Conservation (phyloP, 768 basidiomycete genomes). For the Mycena olivaceomarginata region DNA sequence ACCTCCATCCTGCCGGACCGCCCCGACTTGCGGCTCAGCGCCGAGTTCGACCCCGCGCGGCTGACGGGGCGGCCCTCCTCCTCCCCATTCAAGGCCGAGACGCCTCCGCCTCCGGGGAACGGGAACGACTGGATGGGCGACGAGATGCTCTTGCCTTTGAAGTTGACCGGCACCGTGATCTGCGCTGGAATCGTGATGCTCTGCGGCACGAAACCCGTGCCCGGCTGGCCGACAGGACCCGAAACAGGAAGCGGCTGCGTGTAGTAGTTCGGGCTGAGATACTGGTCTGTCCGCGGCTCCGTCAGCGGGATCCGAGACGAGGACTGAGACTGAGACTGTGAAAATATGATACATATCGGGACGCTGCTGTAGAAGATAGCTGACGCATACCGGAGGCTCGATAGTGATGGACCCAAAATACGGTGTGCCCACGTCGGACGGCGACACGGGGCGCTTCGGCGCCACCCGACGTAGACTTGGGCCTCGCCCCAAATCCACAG, state of each 20-base stretch:
- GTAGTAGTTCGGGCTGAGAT: slow-evolving; percentile 38
- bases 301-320: slow-evolving; percentile 31
- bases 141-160: slow-evolving; percentile 38
- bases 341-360: not conserved
- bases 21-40: slow-evolving; percentile 29
- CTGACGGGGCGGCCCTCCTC: slow-evolving; percentile 16
- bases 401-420: slow-evolving; percentile 28
- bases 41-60: slow-evolving; percentile 13
- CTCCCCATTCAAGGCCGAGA: not conserved
- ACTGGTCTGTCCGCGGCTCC: slow-evolving; percentile 26
- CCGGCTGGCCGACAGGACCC: not conserved
- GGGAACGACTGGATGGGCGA: not conserved
- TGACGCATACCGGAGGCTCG: slow-evolving; percentile 37
- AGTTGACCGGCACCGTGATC: slow-evolving; percentile 36
- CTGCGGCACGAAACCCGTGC: slow-evolving; percentile 38
- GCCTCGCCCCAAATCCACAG: slow-evolving; percentile 21
- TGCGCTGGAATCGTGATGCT: slow-evolving; percentile 33
- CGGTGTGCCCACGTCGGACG: slow-evolving; percentile 40
- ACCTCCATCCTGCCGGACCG: not conserved
- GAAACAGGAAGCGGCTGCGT: slow-evolving; percentile 14
- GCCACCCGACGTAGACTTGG: slow-evolving; percentile 41
- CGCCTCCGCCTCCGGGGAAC: slow-evolving; percentile 2
- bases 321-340: slow-evolving; percentile 26
- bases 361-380: not conserved
- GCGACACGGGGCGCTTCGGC: slow-evolving; percentile 31